Evolutionary conservation across 2,329 filamentous ascomycete species (phyloP).

Genomic region (Dryadomyces sulphureus): DNA sequence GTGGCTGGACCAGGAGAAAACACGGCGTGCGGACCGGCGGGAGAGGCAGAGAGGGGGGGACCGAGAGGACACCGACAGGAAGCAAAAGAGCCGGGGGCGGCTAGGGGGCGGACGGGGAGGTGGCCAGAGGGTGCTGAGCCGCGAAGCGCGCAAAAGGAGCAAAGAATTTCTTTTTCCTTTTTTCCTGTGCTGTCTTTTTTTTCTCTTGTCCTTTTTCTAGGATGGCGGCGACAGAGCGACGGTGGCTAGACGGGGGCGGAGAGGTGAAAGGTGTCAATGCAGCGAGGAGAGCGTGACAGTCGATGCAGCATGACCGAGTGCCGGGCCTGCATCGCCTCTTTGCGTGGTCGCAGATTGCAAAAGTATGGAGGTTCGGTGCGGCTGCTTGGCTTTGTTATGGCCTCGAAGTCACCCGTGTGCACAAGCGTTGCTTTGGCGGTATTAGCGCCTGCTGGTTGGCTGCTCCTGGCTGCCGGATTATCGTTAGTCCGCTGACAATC

Average conservation of each 20-base stretch:
- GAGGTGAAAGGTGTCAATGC: background rate
- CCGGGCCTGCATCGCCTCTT: background rate
- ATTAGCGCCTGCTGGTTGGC: background rate
- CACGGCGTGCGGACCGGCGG: background rate
- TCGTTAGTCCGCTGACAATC: no score
- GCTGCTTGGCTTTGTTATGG: background rate
- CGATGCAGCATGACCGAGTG: background rate
- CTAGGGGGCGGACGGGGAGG: background rate
- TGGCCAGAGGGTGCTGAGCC: background rate
- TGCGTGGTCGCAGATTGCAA: background rate
- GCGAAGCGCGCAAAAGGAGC: no score
- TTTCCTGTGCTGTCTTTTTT: no score
- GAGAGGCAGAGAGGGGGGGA: background rate
- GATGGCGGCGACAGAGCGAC: no score
- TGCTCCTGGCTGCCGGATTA: no score
- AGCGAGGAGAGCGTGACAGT: background rate
- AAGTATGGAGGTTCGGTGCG: background rate
- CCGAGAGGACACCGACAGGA: background rate
- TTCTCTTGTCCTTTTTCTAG: no score
- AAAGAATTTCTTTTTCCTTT: no score
- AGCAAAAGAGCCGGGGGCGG: background rate
- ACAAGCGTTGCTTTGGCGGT: background rate
- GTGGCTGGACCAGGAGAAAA: background rate
- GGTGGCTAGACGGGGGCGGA: no score
- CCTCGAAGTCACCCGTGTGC: background rate